Conservation (phyloP, 352 stramenopile species). For the Phytophthora aleatoria region DNA sequence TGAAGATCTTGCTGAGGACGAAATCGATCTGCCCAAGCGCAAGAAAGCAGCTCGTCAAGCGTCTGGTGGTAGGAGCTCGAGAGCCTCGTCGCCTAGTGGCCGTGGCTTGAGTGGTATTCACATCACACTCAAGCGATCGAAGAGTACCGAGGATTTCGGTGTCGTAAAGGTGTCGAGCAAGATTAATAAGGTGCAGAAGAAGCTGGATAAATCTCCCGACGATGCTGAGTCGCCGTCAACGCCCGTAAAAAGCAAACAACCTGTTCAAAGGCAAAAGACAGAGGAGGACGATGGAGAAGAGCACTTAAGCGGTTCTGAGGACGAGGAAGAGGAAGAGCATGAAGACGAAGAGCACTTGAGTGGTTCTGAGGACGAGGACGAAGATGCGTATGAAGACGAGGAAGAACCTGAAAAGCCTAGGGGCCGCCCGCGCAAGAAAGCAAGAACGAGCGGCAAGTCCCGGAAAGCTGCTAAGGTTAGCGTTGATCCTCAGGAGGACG, state of each 20-base stretch:
- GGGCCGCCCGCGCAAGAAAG: slow-evolving; percentile 41
- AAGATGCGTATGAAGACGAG: slow-evolving; percentile 41
- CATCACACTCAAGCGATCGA: slow-evolving; percentile 40
- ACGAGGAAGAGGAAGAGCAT: slow-evolving; percentile 38
- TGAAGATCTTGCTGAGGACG: slow-evolving; percentile 54
- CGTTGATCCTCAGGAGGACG: slow-evolving; percentile 68
- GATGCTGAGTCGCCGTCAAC: slow-evolving; percentile 18
- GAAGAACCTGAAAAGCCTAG: slow-evolving; percentile 48
- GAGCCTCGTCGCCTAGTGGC: slow-evolving; percentile 30
- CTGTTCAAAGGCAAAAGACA: slow-evolving; percentile 9
- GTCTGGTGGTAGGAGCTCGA: slow-evolving; percentile 30
- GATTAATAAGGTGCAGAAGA: slow-evolving; percentile 49
- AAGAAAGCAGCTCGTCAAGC: slow-evolving; percentile 46
- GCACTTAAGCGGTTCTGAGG: slow-evolving; percentile 45
- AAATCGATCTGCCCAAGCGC: slow-evolving; percentile 33
- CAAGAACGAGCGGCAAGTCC: slow-evolving; percentile 28
- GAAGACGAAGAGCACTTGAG: slow-evolving; percentile 40
- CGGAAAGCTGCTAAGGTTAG: slow-evolving; percentile 26
- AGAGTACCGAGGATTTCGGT: slow-evolving; percentile 32
- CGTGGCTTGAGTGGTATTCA: slow-evolving; percentile 41
- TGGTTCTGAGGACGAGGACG: slow-evolving; percentile 43
- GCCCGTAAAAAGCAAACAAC: slow-evolving; percentile 18
- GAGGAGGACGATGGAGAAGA: slow-evolving; percentile 46
- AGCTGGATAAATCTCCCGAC: slow-evolving; percentile 31
- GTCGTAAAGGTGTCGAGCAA: slow-evolving; percentile 50